phyloP scores from a whole-genome alignment of 352 stramenopile species.

The Globisporangium recalcitrans region DNA sequence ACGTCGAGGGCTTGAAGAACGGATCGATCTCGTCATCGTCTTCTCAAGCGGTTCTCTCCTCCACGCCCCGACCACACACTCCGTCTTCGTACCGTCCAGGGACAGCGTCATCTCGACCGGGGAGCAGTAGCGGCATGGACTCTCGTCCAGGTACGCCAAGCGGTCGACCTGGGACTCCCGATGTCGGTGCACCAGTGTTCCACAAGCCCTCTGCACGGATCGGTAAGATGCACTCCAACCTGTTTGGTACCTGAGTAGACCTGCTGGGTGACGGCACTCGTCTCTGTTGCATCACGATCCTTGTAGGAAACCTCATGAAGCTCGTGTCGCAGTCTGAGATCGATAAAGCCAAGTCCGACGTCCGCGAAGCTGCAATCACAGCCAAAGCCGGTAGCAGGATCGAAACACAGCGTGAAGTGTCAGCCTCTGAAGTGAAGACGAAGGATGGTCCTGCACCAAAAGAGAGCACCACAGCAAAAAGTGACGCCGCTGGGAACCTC shows the following conservation, averaged over 20 bases:
- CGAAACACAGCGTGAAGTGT: background rate
- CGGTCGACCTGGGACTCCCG: constrained; percentile 28
- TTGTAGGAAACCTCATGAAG: constrained; percentile 43
- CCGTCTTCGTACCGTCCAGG: constrained; percentile 24
- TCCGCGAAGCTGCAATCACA: constrained; percentile 16
- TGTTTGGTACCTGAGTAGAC: no score
- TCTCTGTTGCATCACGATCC: background rate
- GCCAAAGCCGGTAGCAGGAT: background rate
- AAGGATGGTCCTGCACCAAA: background rate
- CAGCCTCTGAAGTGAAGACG: background rate
- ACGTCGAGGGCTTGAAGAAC: constrained; percentile 39
- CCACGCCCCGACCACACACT: constrained; percentile 29
- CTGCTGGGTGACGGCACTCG: background rate
- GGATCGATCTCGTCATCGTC: constrained; percentile 23
- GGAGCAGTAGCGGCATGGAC: constrained; percentile 18
- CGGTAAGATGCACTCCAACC: no score
- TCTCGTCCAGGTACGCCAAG: constrained; percentile 25
- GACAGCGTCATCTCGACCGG: constrained; percentile 26
- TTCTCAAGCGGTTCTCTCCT: constrained; percentile 26
- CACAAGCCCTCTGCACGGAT: constrained; percentile 42
- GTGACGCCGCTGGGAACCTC: constrained; percentile 4
- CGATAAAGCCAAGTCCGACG: constrained; percentile 43
- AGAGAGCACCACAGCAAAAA: background rate
- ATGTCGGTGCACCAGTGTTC: constrained; percentile 36
- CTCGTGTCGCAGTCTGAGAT: constrained; percentile 39